A percentile compares a stretch with the other conserved stretches of the same genome.
These are phyloP conservation scores for Neurospora sp. DNA, from an alignment of 495 filamentous ascomycete genomes.

Conservation along the genomic window DNA sequence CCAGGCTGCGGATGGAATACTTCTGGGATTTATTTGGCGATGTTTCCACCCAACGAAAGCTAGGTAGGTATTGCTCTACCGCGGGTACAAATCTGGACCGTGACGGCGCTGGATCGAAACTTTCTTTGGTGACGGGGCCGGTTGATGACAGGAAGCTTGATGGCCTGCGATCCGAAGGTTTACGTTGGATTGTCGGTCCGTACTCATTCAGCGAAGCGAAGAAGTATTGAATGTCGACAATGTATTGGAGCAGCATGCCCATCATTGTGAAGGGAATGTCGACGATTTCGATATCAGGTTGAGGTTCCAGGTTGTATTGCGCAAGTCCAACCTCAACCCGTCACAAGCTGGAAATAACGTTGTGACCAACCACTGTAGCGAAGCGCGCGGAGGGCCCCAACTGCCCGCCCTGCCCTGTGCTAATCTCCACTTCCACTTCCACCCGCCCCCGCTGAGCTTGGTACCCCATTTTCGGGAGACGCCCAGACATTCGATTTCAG, in stretches of 20 bases:
- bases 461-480: neutral
- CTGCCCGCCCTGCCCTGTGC: neutral
- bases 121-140: neutral
- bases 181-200: neutral
- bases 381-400: neutral
- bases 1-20: neutral
- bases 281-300: neutral
- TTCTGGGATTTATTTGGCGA: neutral
- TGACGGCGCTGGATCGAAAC: neutral
- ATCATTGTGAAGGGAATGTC: neutral
- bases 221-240: neutral
- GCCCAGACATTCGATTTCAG: neutral
- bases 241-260: neutral
- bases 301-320: neutral
- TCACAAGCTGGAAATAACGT: neutral
- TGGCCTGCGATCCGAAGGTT: neutral
- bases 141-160: neutral
- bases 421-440: neutral
- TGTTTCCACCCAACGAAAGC: neutral
- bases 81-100: neutral
- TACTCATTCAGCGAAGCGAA: neutral
- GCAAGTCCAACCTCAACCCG: neutral
- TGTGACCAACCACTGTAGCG: neutral
- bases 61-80: neutral
- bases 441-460: neutral